phyloP scores from a whole-genome alignment of 495 filamentous ascomycete species.

The Lichenothelia convexa region DNA sequence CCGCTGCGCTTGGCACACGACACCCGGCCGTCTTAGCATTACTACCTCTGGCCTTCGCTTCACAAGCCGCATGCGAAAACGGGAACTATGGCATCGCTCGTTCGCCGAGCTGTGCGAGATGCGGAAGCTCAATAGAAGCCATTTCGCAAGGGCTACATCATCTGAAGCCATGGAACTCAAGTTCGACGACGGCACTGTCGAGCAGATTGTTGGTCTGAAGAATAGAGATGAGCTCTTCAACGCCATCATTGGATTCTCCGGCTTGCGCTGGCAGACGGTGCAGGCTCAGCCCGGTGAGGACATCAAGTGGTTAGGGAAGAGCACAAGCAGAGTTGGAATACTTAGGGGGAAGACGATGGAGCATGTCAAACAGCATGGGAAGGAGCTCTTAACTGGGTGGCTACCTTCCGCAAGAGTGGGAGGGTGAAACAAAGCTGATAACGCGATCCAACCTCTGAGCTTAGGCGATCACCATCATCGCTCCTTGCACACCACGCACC shows the following conservation, averaged over 20 bases:
- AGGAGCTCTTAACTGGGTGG: too few species aligned
- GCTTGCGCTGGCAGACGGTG: conserved; percentile 15
- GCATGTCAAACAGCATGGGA: too few species aligned
- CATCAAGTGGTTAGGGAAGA: too few species aligned
- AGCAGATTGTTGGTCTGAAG: conserved; percentile 12
- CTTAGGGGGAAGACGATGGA: too few species aligned
- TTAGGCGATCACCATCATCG: too few species aligned
- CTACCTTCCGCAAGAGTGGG: too few species aligned
- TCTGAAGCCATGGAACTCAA: conserved; percentile 14
- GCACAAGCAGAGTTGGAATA: too few species aligned
- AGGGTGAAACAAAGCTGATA: too few species aligned
- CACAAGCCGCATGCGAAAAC: conserved; percentile 5
- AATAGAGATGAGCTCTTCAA: conserved; percentile 24
- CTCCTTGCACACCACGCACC: too few species aligned
- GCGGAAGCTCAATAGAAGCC: conserved; percentile 12
- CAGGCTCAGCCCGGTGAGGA: conserved; percentile 1
- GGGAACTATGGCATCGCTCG: conserved; percentile 15
- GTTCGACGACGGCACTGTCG: conserved; percentile 9
- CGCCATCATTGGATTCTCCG: conserved; percentile 20
- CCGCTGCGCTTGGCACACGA: conserved; percentile 10
- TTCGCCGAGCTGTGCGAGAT: conserved; percentile 20
- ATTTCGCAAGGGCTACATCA: conserved; percentile 8
- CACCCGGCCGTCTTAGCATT: conserved; percentile 13
- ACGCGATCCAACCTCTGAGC: too few species aligned
- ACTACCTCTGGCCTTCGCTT: conserved; percentile 17